phyloP scores from a whole-genome alignment of 345 rosid genomes.

The Eucalyptus curtisii region DNA sequence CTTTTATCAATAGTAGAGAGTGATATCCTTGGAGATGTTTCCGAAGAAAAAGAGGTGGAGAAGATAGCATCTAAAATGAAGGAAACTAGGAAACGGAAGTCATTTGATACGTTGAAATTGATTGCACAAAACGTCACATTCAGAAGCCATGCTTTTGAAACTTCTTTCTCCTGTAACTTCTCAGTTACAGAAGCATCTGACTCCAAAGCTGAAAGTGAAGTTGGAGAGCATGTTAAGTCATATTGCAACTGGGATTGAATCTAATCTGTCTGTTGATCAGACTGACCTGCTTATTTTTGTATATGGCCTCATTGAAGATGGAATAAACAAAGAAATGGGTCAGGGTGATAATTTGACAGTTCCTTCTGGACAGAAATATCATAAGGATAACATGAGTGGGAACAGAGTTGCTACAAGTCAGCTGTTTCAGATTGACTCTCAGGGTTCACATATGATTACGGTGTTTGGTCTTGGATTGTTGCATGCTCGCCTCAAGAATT shows the following conservation, averaged over 20 bases:
- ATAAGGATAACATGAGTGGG: slow-evolving; percentile 7
- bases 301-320: slow-evolving; percentile 51
- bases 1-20: slow-evolving; percentile 61
- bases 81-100: slow-evolving; percentile 64
- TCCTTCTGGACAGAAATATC: slow-evolving; percentile 3
- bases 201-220: slow-evolving; percentile 60
- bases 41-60: slow-evolving; percentile 84
- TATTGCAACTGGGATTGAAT: slow-evolving; percentile 72
- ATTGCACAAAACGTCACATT: slow-evolving; percentile 67
- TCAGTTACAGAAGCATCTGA: slow-evolving; percentile 51
- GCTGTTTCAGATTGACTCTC: slow-evolving; percentile 23
- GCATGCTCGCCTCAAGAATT: slow-evolving; percentile 40
- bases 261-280: slow-evolving; percentile 67
- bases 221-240: slow-evolving; percentile 66
- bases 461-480: slow-evolving; percentile 70
- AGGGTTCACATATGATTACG: slow-evolving; percentile 52
- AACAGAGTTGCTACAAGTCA: slow-evolving; percentile 8
- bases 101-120: slow-evolving; percentile 64
- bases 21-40: slow-evolving; percentile 84
- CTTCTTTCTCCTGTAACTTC: slow-evolving; percentile 55
- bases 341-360: slow-evolving; percentile 12
- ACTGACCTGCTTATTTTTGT: slow-evolving; percentile 61
- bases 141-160: slow-evolving; percentile 43
- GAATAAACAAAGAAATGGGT: slow-evolving; percentile 33
- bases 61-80: slow-evolving; percentile 86